Evolutionary conservation across 768 basidiomycete species (phyloP), one percentile per base, ranked within the genome.

Genomic region (Suillus alpinus): DNA sequence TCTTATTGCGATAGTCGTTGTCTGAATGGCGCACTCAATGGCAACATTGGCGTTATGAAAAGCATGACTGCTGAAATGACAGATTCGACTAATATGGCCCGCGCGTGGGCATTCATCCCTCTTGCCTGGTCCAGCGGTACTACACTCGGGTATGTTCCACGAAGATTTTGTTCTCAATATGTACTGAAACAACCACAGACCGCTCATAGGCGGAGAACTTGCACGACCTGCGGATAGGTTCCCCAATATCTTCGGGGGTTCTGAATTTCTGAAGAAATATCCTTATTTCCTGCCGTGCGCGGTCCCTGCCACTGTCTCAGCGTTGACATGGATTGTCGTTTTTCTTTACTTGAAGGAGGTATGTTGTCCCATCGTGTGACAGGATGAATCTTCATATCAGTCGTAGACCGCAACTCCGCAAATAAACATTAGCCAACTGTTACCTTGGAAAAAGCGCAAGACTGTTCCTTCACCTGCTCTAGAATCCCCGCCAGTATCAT

Each of bases 231-330:
- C 81, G 53, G 87, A 91, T 47, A 83, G 82, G 26, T 91, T 89
- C 68, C 88, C 89, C 1, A 63, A 63, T 3, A 59, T 80, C 2
- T 92, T 92, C 62, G 87, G 86, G 50, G 61, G 74, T 40, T 78
- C 76, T 5, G 63, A 65, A 16, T 90, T 92, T 65, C 81, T 86
- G 79, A 80, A 77, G 63, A 68, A 79, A 56, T 87, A 87, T 70
- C 89, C 91, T 0, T 92, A 92, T 72, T 88, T 90, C 69, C 77
- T 91, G 16, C 83, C 89, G 0, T 90, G 89, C 64, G 79, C 85
- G 13, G 80, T 88, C 16, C 77, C 86, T 4, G 87, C 86, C 0
- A 81, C 80, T 1, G 80, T 86, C 65, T 77, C 85, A 1, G 70
- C 74, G 8, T 8, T 85, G 13, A 81, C 81, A 9, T 84, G 81